Evolutionary conservation across 2,329 filamentous ascomycete genomes (phyloP), one percentile per base, ranked within the genome.

Genomic region (Scedosporium dehoogii): DNA sequence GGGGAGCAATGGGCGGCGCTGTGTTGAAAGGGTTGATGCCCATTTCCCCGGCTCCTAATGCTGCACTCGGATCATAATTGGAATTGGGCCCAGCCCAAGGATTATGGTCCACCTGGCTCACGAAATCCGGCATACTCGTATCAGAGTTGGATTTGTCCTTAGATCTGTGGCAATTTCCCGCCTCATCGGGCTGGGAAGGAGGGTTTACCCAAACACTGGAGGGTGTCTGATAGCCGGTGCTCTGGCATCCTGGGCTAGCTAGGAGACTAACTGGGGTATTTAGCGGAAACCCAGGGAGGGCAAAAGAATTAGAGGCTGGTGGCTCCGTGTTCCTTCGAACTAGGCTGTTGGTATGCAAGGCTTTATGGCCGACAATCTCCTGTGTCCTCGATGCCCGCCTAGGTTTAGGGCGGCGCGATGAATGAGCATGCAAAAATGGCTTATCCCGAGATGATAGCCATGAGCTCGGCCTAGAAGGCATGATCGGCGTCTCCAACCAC

Each of bases 401-500:
- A 14, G 23, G 51, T 27, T 23, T 55, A 23, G 51, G 21, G 21
- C 23, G 51, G 18, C 51, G 51, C 6, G 51, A 23, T 23, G 51
- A 23, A 55, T 55, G 51, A 25, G 51, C 51, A 55, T 55, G 51
- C 23, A 23, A 55, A 14, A 55, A 23, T 14, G 21, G 21, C 12
- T 25, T 55, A 14, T 23, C 23, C 23, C 51, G 18, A 6, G 51
- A 27, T 10, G 51, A 14, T 14, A 55, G 7, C 51, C 51, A 55
- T 23, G 51, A 25, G 12, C 12, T n/a, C 21, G 51, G 23, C 7
- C 51, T 18, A 25, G 51, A 23, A 27, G 51, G 51, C 12, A 55
- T 9, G 5, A 23, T 23, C 23, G 51, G 51, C 51, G 18, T 55
- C 51, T 27, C 51, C 18, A 55, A 78, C 86, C 85, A 90, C 86